Evolutionary conservation across 1,139 yeast genomes (phyloP), one percentile per base, ranked within the genome.

Genomic region (Candida sanyaensis): DNA sequence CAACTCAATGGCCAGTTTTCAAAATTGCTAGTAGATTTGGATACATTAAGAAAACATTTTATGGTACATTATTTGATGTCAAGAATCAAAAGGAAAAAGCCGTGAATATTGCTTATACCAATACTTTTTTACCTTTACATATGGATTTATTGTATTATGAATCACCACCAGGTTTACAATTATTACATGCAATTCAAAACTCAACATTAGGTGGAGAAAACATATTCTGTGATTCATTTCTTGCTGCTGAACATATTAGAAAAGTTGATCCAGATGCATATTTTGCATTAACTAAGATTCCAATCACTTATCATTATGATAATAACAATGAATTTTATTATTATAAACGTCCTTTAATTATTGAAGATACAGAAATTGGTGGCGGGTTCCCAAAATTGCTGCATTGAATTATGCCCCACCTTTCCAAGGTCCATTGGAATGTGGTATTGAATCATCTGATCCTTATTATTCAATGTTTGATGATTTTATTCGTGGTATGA

Each of bases 131-230:
- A 46, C 93, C 93, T 4, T 71, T 88, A 49, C 96, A 88, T 59
- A 88, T 86, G 89, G 96, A 88, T 57, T 72, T 88, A 37, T 73
- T 85, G 44, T 88, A 88, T 65, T 84, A 87, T 60, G 93, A 88
- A 62, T 83, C 91, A 8, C 95, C 95, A 1, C 96, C 96, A 0
- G 96, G 96, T 0, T 70, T 88, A 36, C 95, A 88, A 60, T 64
- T 87, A 33, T 71, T 88, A 41, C 95, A 88, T 57, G 77, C 82
- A 45, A 78, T 88, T 43, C 73, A 80, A 44, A 88, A 88, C 62
- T 73, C 80, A 6, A 79, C 88, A 4, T 52, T 57, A 2, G 95
- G 93, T 2, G 92, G 92, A 3, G 91, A 86, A 46, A 85, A 83
- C 45, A 66, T 84, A 9, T 88, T 86, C 69, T 83, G 83, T n/a